Base-by-base conservation (phyloP, 306 rosid species). In the Medicago arabica region DNA sequence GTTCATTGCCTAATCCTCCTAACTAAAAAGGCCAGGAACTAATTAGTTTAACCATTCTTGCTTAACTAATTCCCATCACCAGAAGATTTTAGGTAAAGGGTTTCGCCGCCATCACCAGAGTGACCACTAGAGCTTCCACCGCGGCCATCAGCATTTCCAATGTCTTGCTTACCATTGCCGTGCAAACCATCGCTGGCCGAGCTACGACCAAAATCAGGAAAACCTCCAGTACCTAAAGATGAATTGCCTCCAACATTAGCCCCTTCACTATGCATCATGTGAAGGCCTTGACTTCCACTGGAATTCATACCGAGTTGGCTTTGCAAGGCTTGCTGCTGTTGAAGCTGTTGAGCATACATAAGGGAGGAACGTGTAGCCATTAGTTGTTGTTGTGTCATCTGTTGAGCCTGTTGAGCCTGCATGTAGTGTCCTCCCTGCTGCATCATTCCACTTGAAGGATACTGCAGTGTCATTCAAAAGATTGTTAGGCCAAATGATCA, bases 311-410 rank as follows among this genome's bases (percentile, higher is more conserved):
- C 97, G 0, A 92, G 90, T 55, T 92, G 98, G 76, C 83, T 70
- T 65, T 90, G 96, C 76, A 92, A 70, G n/a, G 91, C 88, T 84
- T 90, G 89, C 87, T 80, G 99, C 77, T 92, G 98, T 71, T 90
- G 98, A 66, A 92, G 85, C 83, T 95, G 98, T 76, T 92, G 99
- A n/a, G 84, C 23, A 83, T 96, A 96, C 89, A 92, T 18, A 86
- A 96, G 89, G 55, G 97, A 90, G 44, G 97, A 92, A 47, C 99
- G 90, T 0, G 93, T 91, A 14, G 93, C 96, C 93, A 96, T 84
- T 46, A 96, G 93, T 1, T 94, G 88, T 50, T 96, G 98, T 6
- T 85, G 97, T 10, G 96, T 73, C 89, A 94, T 88, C 83, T 90
- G 97, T 71, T 88, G 97, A 64, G 93, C 86, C 70, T 89, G 95